Conservation (phyloP, 106 monocot species). For the Apostasia shenzhenica region DNA sequence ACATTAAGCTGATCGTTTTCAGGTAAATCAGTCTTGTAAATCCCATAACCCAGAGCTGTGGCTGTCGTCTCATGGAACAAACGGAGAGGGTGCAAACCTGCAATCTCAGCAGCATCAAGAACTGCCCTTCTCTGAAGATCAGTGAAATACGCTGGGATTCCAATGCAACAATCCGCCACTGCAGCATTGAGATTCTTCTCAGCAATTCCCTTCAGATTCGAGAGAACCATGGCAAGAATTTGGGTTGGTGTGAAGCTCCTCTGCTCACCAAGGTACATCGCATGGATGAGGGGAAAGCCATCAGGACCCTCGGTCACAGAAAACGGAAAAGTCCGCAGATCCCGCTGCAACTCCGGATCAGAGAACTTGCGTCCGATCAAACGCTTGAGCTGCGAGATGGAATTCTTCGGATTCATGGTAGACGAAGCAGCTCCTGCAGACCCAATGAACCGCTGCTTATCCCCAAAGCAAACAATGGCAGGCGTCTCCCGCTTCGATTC, state of each 20-base stretch:
- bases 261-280: slow-evolving; percentile 56
- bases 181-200: slow-evolving; percentile 64
- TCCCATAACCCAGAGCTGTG: slow-evolving; percentile 65
- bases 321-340: slow-evolving; percentile 49
- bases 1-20: slow-evolving; percentile 56
- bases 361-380: slow-evolving; percentile 60
- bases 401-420: slow-evolving; percentile 70
- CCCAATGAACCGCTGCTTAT: slow-evolving; percentile 85
- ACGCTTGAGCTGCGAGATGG: slow-evolving; percentile 82
- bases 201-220: slow-evolving; percentile 62
- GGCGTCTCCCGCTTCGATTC: slow-evolving; percentile 97
- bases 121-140: slow-evolving; percentile 79
- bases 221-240: slow-evolving; percentile 70
- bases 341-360: slow-evolving; percentile 63
- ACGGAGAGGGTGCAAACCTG: slow-evolving; percentile 67
- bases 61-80: slow-evolving; percentile 84
- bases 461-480: slow-evolving; percentile 66
- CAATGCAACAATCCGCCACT: slow-evolving; percentile 82
- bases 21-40: slow-evolving; percentile 70
- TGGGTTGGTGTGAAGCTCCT: slow-evolving; percentile 71
- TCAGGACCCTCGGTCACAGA: slow-evolving; percentile 57
- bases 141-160: slow-evolving; percentile 78
- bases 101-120: slow-evolving; percentile 67
- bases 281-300: slow-evolving; percentile 70
- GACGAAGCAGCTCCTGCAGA: slow-evolving; percentile 66